Evolutionary conservation across 225 moss, liverwort and hornwort species (phyloP), one percentile per base, ranked within the genome.

Genomic region (Polytrichum commune): DNA sequence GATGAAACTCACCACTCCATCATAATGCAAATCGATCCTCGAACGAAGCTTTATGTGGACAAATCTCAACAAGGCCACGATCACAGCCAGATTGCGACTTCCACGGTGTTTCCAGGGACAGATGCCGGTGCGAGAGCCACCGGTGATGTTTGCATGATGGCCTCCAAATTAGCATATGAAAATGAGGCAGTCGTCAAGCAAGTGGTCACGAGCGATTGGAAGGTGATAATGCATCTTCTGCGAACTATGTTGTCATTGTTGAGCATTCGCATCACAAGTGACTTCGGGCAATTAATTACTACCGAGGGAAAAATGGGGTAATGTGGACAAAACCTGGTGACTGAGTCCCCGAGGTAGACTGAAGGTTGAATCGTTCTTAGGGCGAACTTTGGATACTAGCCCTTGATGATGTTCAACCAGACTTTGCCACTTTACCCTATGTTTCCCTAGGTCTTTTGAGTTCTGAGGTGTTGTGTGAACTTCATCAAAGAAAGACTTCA

Each of bases 131-230:
- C 74, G 1, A 81, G 84, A 68, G 35, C 26, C 22, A 83, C 75
- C 0, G 76, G 23, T 0, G 92, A 93, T 67, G 81, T 93, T 1
- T 56, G 88, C 68, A 71, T 86, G 13, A 80, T 93, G 88, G 90
- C 92, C 9, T 72, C 92, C 53, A 93, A 89, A 79, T 71, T 93
- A 19, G 90, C 86, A 6, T 93, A 93, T 65, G 92, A 93, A 63
- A 93, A 90, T 66, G 66, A 70, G 19, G 72, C 69, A 1, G 33
- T 73, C 27, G 38, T 86, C 22, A 16, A 73, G 53, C 38, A 89
- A 24, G 92, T 89, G 23, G 88, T 93, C 20, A 81, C 76, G 10
- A 55, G 78, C 3, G 63, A 63, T 6, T 93, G 92, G 90, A 69
- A 82, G 53, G 92, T 90, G 27, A 75, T 65, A 13, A 46, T 46